Base-by-base conservation (phyloP, 805 yeast species). In the Metschnikowia noctiluminum region DNA sequence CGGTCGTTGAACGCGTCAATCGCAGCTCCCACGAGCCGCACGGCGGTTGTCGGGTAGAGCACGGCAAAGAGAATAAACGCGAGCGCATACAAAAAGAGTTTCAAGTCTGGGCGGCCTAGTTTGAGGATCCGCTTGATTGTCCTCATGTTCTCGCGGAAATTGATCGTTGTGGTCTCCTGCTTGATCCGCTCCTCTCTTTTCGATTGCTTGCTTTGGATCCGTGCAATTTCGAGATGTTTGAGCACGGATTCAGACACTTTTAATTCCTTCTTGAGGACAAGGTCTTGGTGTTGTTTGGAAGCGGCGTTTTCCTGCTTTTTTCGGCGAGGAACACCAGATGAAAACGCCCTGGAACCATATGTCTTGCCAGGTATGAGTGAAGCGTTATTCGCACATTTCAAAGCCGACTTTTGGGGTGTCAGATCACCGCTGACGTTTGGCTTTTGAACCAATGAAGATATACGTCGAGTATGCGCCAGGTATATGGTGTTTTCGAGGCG, bases 21-120 rank as follows among this genome's bases (percentile, higher is more conserved):
- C 3, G 74, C 68, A 1, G 72, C 64, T 6, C 78, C 78, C 14
- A 73, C 76, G 48, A 73, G 62, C 50, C 71, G 67, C 28, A 73
- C 77, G 12, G 73, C 63, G 1, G 73, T 65, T 2, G 76, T 73
- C 2, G 78, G 78, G 49, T 72, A 73, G 37, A 73, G 54, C 32
- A 73, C 77, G 3, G 78, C 77, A 60, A 69, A 68, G 28, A 71
- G 59, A 27, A 73, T 73, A 50, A 73, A 72, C 10, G 65, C 73
- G 30, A 73, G 52, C 1, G 78, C 77, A 30, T 64, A 61, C 3
- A 73, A 43, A 45, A 73, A 73, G 10, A 71, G 58, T 46, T 56
- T 64, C 46, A 65, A 49, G 50, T 73, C 78, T 2, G 76, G 74
- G 39, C 62, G 61, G 7, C 78, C 78, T 10, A 73, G 59, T 41